phyloP scores from a whole-genome alignment of 2,329 filamentous ascomycete species.

The Botryotinia calthae region DNA sequence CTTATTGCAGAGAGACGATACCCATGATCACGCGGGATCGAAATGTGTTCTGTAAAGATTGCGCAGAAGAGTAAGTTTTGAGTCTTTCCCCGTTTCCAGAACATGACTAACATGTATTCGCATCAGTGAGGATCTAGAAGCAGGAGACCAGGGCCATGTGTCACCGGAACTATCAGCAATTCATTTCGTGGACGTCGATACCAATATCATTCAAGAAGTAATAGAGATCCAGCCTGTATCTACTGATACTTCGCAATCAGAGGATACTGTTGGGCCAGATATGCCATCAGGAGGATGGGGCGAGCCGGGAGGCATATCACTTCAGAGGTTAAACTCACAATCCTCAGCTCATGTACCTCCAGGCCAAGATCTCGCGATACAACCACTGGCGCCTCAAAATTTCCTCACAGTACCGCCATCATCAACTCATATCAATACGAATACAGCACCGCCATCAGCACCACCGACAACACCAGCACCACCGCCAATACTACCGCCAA shows the following conservation, averaged over 20 bases:
- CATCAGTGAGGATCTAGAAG: neutral
- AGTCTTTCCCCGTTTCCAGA: neutral
- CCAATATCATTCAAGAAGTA: neutral
- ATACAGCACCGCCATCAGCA: neutral
- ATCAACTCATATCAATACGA: neutral
- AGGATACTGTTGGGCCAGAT: neutral
- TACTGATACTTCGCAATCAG: neutral
- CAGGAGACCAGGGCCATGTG: neutral
- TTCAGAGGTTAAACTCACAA: neutral
- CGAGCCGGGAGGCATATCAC: neutral
- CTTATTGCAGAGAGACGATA: neutral
- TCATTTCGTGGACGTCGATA: neutral
- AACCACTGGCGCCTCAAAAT: neutral
- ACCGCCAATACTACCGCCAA: neutral
- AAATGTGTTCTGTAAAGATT: neutral
- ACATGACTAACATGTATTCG: neutral
- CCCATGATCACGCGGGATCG: neutral
- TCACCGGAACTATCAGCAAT: neutral
- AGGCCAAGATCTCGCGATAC: neutral
- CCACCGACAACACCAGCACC: no score
- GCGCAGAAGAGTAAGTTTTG: neutral
- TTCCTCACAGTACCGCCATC: neutral
- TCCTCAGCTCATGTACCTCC: neutral
- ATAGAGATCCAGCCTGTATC: neutral
- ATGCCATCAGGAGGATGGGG: neutral